phyloP scores from a whole-genome alignment of 306 rosid species.

The Dicorynia guianensis region DNA sequence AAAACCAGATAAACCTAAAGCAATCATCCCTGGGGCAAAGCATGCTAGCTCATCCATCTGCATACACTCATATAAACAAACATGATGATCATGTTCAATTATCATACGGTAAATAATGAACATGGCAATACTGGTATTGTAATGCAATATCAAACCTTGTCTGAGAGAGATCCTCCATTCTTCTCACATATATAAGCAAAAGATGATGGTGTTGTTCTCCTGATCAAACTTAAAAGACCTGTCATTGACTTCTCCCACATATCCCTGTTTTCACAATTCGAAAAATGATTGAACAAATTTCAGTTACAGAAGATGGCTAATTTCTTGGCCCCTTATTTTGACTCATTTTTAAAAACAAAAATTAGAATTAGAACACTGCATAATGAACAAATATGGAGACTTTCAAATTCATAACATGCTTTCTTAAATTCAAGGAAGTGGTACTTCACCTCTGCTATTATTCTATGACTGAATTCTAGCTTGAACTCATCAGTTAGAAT shows the following conservation, averaged over 20 bases:
- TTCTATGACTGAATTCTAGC: constrained; percentile 30
- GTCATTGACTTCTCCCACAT: constrained; percentile 99
- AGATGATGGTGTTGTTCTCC: constrained; percentile 91
- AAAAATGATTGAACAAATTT: constrained; percentile 24
- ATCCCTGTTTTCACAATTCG: constrained; percentile 72
- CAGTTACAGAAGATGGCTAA: constrained; percentile 30
- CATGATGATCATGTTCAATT: constrained; percentile 14
- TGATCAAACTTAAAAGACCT: constrained; percentile 76
- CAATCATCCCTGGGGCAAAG: constrained; percentile 99
- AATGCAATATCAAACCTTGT: constrained; percentile 68
- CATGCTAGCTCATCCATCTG: constrained; percentile 99
- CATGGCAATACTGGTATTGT: constrained; percentile 16
- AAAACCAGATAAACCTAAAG: constrained; percentile 90
- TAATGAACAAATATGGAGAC: neutral
- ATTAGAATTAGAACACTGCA: neutral
- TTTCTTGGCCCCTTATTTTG: constrained; percentile 12
- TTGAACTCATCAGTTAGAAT: constrained; percentile 30
- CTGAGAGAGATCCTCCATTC: constrained; percentile 75
- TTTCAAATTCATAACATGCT: neutral
- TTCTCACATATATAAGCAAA: constrained; percentile 94
- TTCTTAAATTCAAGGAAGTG: constrained; percentile 18
- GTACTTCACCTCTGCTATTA: constrained; percentile 26
- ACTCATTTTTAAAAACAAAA: constrained; percentile 31
- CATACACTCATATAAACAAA: constrained; percentile 41
- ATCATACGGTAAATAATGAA: constrained; percentile 25